Evolutionary conservation across 805 yeast species (phyloP).

Genomic region (Brettanomyces custersianus): DNA sequence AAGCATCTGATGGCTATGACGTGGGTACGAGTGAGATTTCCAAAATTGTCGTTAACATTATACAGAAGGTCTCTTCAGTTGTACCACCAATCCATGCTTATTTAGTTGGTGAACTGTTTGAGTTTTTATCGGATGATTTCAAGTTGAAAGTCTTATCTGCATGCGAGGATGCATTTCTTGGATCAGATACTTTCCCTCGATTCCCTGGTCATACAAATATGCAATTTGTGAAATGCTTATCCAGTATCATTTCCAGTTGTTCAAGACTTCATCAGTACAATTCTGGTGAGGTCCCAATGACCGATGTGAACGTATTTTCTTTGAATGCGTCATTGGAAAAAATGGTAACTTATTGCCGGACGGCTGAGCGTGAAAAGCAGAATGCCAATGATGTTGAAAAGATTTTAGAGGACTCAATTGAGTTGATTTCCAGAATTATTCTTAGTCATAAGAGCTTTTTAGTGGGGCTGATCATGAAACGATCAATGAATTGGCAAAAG

Average conservation of each 20-base stretch:
- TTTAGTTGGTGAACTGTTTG: slow-evolving; percentile 31
- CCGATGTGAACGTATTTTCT: slow-evolving; percentile 33
- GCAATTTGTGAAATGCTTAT: slow-evolving; percentile 30
- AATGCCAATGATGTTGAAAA: slow-evolving; percentile 5
- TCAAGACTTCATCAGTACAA: slow-evolving; percentile 23
- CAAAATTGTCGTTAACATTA: slow-evolving; percentile 6
- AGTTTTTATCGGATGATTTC: slow-evolving; percentile 23
- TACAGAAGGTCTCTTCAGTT: slow-evolving; percentile 8
- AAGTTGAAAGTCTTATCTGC: slow-evolving; percentile 27
- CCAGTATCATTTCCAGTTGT: slow-evolving; percentile 39
- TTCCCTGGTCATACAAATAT: slow-evolving; percentile 11
- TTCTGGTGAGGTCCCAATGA: slow-evolving; percentile 14
- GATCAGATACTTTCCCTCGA: slow-evolving; percentile 32
- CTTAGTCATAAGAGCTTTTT: slow-evolving; percentile 47
- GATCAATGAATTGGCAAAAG: slow-evolving; percentile 30
- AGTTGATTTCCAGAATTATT: slow-evolving; percentile 44
- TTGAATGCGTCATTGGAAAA: slow-evolving; percentile 32
- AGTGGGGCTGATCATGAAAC: slow-evolving; percentile 34
- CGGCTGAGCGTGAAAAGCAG: slow-evolving; percentile 16
- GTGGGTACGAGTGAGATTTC: slow-evolving; percentile 6
- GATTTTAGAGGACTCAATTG: slow-evolving; percentile 26
- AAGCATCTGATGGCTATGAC: slow-evolving; percentile 7
- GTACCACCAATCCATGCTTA: slow-evolving; percentile 5
- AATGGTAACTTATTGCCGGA: slow-evolving; percentile 23
- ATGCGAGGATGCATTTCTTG: slow-evolving; percentile 33